Evolutionary conservation across 1,284 basidiomycete genomes (phyloP), one percentile per base, ranked within the genome.

Genomic region (Fomitopsis betulina): DNA sequence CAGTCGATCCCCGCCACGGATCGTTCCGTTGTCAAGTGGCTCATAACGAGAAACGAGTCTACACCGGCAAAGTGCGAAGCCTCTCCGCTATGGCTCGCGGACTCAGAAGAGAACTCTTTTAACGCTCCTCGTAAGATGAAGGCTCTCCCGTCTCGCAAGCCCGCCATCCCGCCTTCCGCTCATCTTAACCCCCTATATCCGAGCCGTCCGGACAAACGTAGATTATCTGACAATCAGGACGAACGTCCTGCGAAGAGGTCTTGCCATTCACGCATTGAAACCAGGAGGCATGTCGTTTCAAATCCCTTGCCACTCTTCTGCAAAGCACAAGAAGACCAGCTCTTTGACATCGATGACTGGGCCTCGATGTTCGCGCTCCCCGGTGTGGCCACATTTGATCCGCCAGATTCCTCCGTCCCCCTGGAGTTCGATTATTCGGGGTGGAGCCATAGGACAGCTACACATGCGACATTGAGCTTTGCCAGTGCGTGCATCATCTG

Each of bases 221-320:
- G 62, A 0, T 51, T 52, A 0, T 66, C 65, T 0, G 58, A 61
- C 1, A 15, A 47, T 0, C 57, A 60, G 27, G 15, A 1, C 5
- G 7, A 17, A 15, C 43, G 12, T n/a, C 10, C 17, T 3, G 37
- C 19, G 0, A 51, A 40, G 3, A 21, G 45, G 1, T 39, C 23
- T 1, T 23, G 33, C 49, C n/a, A n/a, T n/a, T n/a, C n/a, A n/a
- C 56, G 37, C 13, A 12, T 12, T 0, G 59, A 60, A 0, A 57
- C 60, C 3, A 56, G 62, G 0, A 39, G 59, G 0, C 61, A 65
- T 21, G 60, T 60, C 0, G 63, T 63, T 0, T 67, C 65, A 0
- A 60, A 63, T 23, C 58, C 63, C 0, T 59, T 60, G 17, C 52
- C 56, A 15, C 7, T 43, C 7, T 0, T n/a, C 9, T 33, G n/a